Percentiles rank a stretch among this genome's conserved stretches.
These are phyloP conservation scores for Colletotrichum graminicola DNA, from an alignment of 2,329 filamentous ascomycete species.

Conservation along the genomic window DNA sequence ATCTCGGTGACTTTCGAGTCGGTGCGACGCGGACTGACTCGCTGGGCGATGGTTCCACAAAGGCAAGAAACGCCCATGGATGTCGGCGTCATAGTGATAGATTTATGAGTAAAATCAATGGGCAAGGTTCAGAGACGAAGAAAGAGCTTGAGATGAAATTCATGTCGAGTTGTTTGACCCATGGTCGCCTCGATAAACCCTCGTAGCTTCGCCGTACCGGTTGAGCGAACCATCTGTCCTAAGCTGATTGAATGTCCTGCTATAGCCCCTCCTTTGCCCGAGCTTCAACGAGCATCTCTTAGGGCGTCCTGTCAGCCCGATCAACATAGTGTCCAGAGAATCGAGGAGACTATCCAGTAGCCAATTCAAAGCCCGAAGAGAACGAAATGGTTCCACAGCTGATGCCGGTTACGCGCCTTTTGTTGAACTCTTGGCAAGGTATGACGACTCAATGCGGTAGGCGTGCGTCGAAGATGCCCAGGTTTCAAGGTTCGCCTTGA, in stretches of 20 bases:
- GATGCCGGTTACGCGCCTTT: background rate
- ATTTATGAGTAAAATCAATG: accelerated
- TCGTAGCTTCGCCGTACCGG: background rate
- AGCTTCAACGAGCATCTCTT: conserved; percentile 7
- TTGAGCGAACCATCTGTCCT: background rate
- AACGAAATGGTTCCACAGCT: background rate
- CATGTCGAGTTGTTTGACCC: background rate
- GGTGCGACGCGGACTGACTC: conserved; percentile 24
- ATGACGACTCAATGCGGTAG: background rate
- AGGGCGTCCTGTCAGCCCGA: background rate
- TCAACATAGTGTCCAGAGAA: background rate
- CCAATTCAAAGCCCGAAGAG: background rate
- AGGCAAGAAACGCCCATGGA: conserved; percentile 45
- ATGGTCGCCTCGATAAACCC: background rate
- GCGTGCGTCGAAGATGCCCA: background rate
- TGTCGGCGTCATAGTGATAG: background rate
- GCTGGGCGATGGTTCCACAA: conserved; percentile 46
- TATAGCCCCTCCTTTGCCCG: background rate
- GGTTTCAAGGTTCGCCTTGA: background rate
- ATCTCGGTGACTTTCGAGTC: conserved; percentile 31
- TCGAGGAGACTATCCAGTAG: background rate
- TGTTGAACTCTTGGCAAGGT: background rate
- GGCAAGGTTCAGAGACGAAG: background rate
- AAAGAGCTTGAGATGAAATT: background rate
- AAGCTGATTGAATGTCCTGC: conserved; percentile 4